Evolutionary conservation across 106 monocot species (phyloP).

Genomic region (Allium fistulosum): DNA sequence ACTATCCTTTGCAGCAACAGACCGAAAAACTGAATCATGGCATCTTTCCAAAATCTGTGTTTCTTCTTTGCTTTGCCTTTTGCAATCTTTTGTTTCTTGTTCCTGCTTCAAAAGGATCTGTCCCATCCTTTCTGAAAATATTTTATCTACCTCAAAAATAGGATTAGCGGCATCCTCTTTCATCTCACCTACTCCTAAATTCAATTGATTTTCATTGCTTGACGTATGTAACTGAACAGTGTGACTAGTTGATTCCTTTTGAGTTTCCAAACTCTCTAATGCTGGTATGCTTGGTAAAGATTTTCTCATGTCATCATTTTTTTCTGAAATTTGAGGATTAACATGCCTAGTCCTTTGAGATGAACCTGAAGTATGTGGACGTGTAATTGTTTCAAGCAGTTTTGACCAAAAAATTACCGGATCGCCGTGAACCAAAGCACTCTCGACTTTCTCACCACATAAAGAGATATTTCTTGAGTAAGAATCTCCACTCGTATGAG

Average conservation of each 20-base stretch:
- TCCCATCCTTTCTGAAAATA: conserved; percentile 20
- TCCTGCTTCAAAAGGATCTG: conserved; percentile 29
- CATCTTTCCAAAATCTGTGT: conserved; percentile 12
- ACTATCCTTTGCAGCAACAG: neutral
- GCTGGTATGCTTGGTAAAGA: neutral
- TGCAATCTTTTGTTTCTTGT: conserved; percentile 24
- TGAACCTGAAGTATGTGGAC: neutral
- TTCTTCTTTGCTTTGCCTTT: conserved; percentile 18
- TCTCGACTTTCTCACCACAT: conserved; percentile 6
- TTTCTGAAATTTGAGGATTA: neutral
- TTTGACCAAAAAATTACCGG: conserved; percentile 8
- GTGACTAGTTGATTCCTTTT: neutral
- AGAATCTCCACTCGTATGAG: conserved; percentile 1
- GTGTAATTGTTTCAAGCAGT: neutral
- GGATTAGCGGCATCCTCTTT: neutral
- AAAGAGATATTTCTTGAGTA: conserved; percentile 2
- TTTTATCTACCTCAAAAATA: conserved; percentile 16
- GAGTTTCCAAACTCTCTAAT: neutral
- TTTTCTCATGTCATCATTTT: neutral
- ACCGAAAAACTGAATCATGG: conserved; percentile 7
- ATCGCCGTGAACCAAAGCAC: neutral
- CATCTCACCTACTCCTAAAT: conserved; percentile 8
- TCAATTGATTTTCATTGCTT: conserved; percentile 1
- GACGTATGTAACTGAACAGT: neutral
- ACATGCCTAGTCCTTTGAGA: neutral